A percentile compares a stretch with the other conserved stretches of the same genome.
phyloP scores from a whole-genome alignment of 2,329 filamentous ascomycete genomes.

The Calonectria naviculata region DNA sequence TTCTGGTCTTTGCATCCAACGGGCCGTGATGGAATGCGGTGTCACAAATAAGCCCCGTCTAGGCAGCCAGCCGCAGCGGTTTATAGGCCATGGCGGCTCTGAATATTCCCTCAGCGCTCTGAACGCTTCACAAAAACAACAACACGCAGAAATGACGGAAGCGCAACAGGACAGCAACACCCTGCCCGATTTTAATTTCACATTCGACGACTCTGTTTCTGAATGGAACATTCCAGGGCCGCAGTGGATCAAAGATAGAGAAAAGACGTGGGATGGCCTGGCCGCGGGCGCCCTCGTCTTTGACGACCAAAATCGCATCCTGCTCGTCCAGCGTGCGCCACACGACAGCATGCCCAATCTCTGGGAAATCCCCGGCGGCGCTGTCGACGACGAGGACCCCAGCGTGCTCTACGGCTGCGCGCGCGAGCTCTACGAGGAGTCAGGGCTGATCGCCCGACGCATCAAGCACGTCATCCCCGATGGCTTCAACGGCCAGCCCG shows the following conservation, averaged over 20 bases:
- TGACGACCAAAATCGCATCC: slow-evolving; percentile 46
- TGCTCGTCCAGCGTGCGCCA: slow-evolving; percentile 58
- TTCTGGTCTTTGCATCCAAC: neutral
- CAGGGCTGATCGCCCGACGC: slow-evolving; percentile 49
- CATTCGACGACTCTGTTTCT: slow-evolving; percentile 36
- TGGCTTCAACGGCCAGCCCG: slow-evolving; percentile 31
- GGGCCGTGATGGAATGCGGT: neutral
- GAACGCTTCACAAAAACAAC: neutral
- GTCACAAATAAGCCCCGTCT: neutral
- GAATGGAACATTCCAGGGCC: slow-evolving; percentile 38
- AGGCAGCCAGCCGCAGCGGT: neutral
- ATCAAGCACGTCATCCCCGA: slow-evolving; percentile 45
- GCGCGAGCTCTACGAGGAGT: slow-evolving; percentile 61
- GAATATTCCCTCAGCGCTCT: slow-evolving; percentile 13
- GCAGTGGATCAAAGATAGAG: slow-evolving; percentile 37
- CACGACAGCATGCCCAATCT: slow-evolving; percentile 56
- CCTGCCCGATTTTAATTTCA: slow-evolving; percentile 28
- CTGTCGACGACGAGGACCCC: slow-evolving; percentile 53
- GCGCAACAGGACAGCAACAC: neutral
- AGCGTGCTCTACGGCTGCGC: slow-evolving; percentile 56
- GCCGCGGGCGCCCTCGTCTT: slow-evolving; percentile 50
- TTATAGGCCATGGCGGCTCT: neutral
- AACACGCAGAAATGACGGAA: slow-evolving; percentile 21
- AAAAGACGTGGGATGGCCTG: slow-evolving; percentile 44
- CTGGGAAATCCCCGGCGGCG: slow-evolving; percentile 64